Base-by-base conservation (phyloP, 2,329 filamentous ascomycete genomes). In the Venturiaceae sp. region DNA sequence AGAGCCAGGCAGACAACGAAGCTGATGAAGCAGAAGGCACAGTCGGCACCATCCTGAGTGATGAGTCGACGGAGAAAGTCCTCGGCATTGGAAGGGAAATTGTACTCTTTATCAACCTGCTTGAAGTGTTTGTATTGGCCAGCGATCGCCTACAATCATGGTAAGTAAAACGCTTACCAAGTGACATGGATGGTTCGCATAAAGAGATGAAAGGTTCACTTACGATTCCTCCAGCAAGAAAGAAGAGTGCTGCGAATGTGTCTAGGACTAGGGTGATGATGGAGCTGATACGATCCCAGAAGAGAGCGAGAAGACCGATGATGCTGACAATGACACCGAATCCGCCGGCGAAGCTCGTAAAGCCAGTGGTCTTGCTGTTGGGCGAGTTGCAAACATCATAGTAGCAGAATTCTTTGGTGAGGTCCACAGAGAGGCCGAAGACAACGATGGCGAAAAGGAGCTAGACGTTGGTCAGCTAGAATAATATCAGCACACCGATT, bases 371-470 rank as follows among this genome's bases (percentile, higher is more conserved):
- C 3, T 11, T 46, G 19, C 41, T 26, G 8, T 46, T 46, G 19
- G 19, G 5, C 3, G 4, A 2, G 14, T 13, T 19, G 21, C 41
- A 46, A 13, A 9, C 19, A 9, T 11, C 3, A 13, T 26, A 4
- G 5, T 26, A 9, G 14, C 41, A 46, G 4, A 53, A 11, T n/a
- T 34, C 47, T 53, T 53, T 53, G 26, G 5, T 53, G 21, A 53
- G 23, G 11, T 32, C 28, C 28, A 53, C 32, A 2, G 47, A 53
- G 19, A 53, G 47, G 2, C 47, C 47, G 19, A 53, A 34, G 32
- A 53, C 47, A 34, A 53, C 19, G 47, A 53, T 53, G 16, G 47
- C 14, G 32, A 53, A 53, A 28, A 53, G 47, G 28, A 53, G 47
- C 32, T 46, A 46, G 21, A 4, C 9, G 28, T 2, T 13, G 28